Conservation (phyloP, 805 yeast genomes). For the Starmerella apicola region DNA sequence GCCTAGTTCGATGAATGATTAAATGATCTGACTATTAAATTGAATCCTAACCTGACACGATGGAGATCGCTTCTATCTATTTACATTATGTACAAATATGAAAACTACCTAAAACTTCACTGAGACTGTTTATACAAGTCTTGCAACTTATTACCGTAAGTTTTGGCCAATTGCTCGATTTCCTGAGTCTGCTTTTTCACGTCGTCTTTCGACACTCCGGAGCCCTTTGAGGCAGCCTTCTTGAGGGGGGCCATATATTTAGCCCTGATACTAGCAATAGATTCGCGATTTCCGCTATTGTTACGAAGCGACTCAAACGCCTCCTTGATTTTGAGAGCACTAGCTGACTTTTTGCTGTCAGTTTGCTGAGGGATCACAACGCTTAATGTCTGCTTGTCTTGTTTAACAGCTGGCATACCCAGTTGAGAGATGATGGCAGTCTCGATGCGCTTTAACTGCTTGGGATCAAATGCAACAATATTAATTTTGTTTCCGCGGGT, state of each 20-base stretch:
- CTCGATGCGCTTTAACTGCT: slow-evolving; percentile 52
- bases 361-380: slow-evolving; percentile 68
- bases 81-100: too few species aligned
- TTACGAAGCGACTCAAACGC: slow-evolving; percentile 51
- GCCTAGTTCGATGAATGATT: too few species aligned
- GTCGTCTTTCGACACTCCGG: slow-evolving; percentile 34
- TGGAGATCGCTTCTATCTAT: too few species aligned
- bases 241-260: slow-evolving; percentile 46
- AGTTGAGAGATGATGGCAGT: slow-evolving; percentile 56
- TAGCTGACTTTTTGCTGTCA: slow-evolving; percentile 45
- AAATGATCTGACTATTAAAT: too few species aligned
- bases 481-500: slow-evolving; percentile 33
- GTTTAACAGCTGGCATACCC: slow-evolving; percentile 70
- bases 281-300: slow-evolving; percentile 33
- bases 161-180: slow-evolving; percentile 59
- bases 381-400: slow-evolving; percentile 61
- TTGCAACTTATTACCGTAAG: slow-evolving; percentile 44
- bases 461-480: slow-evolving; percentile 76
- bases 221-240: slow-evolving; percentile 28
- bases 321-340: slow-evolving; percentile 50
- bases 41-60: too few species aligned
- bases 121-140: slow-evolving; percentile 40
- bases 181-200: slow-evolving; percentile 40
- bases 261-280: slow-evolving; percentile 47
- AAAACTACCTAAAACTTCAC: too few species aligned